phyloP scores from a whole-genome alignment of 768 basidiomycete species.

The Dioszegia aurantiaca region DNA sequence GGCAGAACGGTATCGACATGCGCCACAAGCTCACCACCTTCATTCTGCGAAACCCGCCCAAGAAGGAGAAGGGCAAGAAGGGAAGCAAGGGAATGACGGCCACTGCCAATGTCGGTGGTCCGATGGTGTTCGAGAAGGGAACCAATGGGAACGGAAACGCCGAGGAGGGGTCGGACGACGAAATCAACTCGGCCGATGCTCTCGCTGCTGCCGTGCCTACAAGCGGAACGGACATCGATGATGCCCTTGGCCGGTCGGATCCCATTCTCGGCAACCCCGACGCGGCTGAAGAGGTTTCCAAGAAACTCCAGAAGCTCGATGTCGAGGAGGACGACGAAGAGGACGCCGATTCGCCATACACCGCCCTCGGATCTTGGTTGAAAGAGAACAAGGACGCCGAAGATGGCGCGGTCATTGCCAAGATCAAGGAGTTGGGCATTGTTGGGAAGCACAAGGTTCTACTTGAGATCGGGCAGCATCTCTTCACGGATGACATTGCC shows the following conservation, averaged over 20 bases:
- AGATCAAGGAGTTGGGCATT: constrained; percentile 84
- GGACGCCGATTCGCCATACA: constrained; percentile 79
- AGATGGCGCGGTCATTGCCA: constrained; percentile 57
- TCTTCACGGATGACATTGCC: constrained; percentile 70
- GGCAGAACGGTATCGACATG: constrained; percentile 89
- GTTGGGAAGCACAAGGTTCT: constrained; percentile 93
- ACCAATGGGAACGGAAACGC: constrained; percentile 51
- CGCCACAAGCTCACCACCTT: constrained; percentile 93
- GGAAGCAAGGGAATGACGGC: constrained; percentile 55
- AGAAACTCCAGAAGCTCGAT: constrained; percentile 64
- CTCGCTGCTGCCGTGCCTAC: constrained; percentile 33
- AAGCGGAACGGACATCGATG: constrained; percentile 68
- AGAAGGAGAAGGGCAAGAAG: constrained; percentile 58
- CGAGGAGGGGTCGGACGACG: constrained; percentile 32
- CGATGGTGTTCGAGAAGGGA: constrained; percentile 53
- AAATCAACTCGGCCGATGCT: constrained; percentile 13
- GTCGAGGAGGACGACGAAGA: constrained; percentile 73
- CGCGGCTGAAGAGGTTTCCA: constrained; percentile 74
- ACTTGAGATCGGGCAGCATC: constrained; percentile 72
- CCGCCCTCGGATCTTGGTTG: constrained; percentile 77
- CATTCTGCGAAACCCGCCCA: constrained; percentile 96
- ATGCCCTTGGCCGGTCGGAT: constrained; percentile 61
- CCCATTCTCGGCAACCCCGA: constrained; percentile 33
- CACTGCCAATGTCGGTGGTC: constrained; percentile 48
- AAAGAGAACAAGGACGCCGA: constrained; percentile 63